Percentiles rank a stretch among this genome's conserved stretches.
Evolutionary conservation across 2,329 filamentous ascomycete genomes (phyloP).

Genomic region (Fusarium cicatricum): DNA sequence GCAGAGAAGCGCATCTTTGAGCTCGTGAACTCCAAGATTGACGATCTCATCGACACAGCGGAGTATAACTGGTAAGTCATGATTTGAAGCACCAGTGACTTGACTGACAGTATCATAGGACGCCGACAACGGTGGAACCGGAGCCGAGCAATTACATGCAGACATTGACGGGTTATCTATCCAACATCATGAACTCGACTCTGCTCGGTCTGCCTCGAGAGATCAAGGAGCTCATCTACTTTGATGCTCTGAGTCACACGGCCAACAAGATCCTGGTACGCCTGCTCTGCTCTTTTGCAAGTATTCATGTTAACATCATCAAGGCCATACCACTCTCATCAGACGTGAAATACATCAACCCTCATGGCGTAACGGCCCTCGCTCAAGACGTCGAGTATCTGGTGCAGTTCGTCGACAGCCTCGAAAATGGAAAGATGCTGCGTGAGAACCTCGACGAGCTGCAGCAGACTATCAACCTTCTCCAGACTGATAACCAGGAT

Average conservation of each 20-base stretch:
- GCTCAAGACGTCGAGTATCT: slow-evolving; percentile 86
- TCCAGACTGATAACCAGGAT: slow-evolving; percentile 89
- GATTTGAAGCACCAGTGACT: not conserved
- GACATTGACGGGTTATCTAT: slow-evolving; percentile 89
- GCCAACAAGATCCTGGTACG: slow-evolving; percentile 82
- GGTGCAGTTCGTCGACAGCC: slow-evolving; percentile 82
- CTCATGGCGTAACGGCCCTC: slow-evolving; percentile 82
- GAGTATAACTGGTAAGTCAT: slow-evolving; percentile 86
- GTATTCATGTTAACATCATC: slow-evolving; percentile 23
- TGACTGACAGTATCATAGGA: slow-evolving; percentile 49
- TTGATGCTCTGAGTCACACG: slow-evolving; percentile 92
- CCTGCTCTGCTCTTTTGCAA: not conserved
- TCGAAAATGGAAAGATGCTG: slow-evolving; percentile 86
- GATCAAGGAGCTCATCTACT: slow-evolving; percentile 98
- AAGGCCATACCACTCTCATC: slow-evolving; percentile 79
- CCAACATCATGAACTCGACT: slow-evolving; percentile 96
- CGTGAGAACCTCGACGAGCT: slow-evolving; percentile 91
- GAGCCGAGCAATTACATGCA: slow-evolving; percentile 95
- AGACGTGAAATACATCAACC: slow-evolving; percentile 85
- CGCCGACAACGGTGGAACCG: slow-evolving; percentile 63
- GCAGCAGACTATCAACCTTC: slow-evolving; percentile 88
- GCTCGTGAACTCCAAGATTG: slow-evolving; percentile 97
- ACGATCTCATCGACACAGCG: slow-evolving; percentile 94
- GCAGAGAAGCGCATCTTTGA: slow-evolving; percentile 99
- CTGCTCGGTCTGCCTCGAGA: slow-evolving; percentile 91